Evolutionary conservation across 768 basidiomycete genomes (phyloP), one percentile per base, ranked within the genome.

Genomic region (Russula dissimulans): DNA sequence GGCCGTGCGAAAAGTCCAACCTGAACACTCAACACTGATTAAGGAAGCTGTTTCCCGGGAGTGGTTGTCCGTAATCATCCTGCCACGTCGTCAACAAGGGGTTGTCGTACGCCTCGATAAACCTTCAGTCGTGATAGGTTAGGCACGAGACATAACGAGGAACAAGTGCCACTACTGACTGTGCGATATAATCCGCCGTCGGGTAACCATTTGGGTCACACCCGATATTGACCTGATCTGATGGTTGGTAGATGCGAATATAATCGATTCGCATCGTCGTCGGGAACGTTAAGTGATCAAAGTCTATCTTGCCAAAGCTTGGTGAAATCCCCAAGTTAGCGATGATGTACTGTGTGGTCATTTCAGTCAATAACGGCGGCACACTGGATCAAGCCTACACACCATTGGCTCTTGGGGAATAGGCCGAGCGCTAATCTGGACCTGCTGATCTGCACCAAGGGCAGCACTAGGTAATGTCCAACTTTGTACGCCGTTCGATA

Each of bases 251-350:
- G 12, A 95, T 87, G 1, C 93, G 81, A 58, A 95, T 83, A 60
- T 84, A 95, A 68, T 95, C 93, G 52, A 94, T 74, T 56, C 75
- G 75, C 87, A 94, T 85, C 17, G 71, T 74, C n/a, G 84, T 71
- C 5, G 72, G 72, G 69, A 83, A 84, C 26, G 68, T 71, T 22
- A 86, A 69, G 58, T 84, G 72, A 1, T 69, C 73, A 47, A 80
- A 73, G 61, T 86, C 83, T 62, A 85, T 79, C 6, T 67, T 64
- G 48, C 82, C 84, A 67, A 87, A 87, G 67, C 79, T 79, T 26
- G 74, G 72, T 5, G 81, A 84, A 65, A 86, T 79, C 67, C 84
- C 85, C 68, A 84, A 66, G 67, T 84, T 84, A 32, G 74, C 64
- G 57, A 86, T 74, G 62, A 84, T 76, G 57, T 82, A 80, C 79